Conservation (phyloP, 495 filamentous ascomycete species). For the Penicillium angulare region DNA sequence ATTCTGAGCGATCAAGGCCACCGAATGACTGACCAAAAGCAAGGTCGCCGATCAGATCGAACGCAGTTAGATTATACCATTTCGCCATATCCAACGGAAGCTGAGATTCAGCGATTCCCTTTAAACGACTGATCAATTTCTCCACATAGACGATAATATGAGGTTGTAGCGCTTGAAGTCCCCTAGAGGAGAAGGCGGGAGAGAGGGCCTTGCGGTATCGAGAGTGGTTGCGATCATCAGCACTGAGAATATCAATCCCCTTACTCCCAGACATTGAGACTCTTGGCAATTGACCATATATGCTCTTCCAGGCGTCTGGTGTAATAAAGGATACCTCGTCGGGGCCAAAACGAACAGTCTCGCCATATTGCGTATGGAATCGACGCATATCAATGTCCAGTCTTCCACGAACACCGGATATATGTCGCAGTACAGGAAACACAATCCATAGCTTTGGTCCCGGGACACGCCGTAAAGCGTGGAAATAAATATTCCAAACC, state of each 20-base stretch:
- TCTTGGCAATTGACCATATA: neutral
- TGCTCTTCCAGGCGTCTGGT: neutral
- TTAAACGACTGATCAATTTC: neutral
- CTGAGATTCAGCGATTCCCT: neutral
- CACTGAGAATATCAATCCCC: neutral
- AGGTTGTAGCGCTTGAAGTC: neutral
- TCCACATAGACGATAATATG: neutral
- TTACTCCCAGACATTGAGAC: neutral
- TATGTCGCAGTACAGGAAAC: neutral
- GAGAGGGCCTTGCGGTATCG: neutral
- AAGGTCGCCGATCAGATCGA: constrained; percentile 60
- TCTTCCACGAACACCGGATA: neutral
- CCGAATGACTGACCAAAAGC: constrained; percentile 52
- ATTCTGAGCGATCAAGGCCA: constrained; percentile 42
- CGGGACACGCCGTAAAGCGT: neutral
- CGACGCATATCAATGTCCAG: neutral
- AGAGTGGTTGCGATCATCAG: neutral
- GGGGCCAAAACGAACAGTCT: neutral
- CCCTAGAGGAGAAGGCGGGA: neutral
- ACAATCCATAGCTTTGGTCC: neutral
- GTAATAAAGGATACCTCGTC: neutral
- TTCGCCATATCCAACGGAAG: constrained; percentile 2
- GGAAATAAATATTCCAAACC: no score
- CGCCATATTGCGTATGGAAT: neutral
- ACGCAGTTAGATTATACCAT: constrained; percentile 33